Base-by-base conservation (phyloP, 495 filamentous ascomycete species). In the Penicillium dipodomyicola region DNA sequence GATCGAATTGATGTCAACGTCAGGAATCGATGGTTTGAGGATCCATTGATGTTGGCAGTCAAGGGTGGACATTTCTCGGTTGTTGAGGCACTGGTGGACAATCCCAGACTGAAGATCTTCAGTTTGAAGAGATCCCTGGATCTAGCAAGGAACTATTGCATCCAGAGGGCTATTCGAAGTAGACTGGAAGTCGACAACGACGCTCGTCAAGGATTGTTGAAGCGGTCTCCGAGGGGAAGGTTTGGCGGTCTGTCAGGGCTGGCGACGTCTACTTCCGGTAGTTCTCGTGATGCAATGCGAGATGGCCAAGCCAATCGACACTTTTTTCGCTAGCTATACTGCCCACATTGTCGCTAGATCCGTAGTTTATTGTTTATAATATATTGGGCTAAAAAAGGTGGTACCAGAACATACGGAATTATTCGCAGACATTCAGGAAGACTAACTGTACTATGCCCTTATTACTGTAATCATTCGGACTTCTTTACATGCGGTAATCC, bases 1-100 rank as follows among this genome's bases (percentile, higher is more conserved):
- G 4, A 29, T 43, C 14, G 37, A 15, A 52, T 61, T 49, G 44
- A 61, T 52, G 49, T 32, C 0, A 61, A 44, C 43, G 37, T 57
- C 15, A 19, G 51, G 37, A 61, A 57, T 42, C 2, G 29, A 43
- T 50, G 17, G n/a, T 43, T 35, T 49, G 25, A 57, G 27, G 37
- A 49, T 50, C 47, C 29, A 35, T 43, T 57, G 35, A 33, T 49
- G 23, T 50, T 57, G 25, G 54, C 46, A 45, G 54, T 49, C 15
- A 44, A 37, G 37, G 37, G 10, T 27, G 20, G 46, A 5, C 10
- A 57, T 43, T 43, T 37, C 12, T 49, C 11, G 10, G 42, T 57
- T 15, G 46, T 57, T 35, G 19, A 51, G 25, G 47, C 33, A 12
- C 47, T 57, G 27, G 14, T 57, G 42, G 30, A 33, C 8, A 42